Evolutionary conservation across 805 yeast genomes (phyloP).

Genomic region (Peterozyma toletana): DNA sequence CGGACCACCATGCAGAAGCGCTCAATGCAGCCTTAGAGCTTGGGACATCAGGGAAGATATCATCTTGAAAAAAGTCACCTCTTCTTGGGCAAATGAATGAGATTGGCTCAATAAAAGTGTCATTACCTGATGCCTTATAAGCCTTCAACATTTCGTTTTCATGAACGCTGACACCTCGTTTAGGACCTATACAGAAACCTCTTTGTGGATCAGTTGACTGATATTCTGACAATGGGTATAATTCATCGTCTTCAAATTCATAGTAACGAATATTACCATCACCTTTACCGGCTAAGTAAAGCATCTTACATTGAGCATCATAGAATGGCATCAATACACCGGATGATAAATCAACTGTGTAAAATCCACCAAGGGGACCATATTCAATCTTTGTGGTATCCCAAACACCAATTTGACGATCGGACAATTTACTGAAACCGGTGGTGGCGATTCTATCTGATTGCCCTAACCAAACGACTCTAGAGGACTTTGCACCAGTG

Average conservation of each 20-base stretch:
- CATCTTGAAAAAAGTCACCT: slow-evolving; percentile 87
- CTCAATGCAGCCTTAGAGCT: slow-evolving; percentile 70
- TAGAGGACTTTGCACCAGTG: slow-evolving; percentile 83
- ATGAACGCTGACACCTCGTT: slow-evolving; percentile 65
- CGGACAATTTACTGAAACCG: slow-evolving; percentile 88
- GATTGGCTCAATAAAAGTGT: slow-evolving; percentile 78
- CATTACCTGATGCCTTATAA: slow-evolving; percentile 77
- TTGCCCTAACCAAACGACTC: slow-evolving; percentile 89
- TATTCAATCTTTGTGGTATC: slow-evolving; percentile 62
- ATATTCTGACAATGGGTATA: slow-evolving; percentile 82
- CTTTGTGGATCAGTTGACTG: slow-evolving; percentile 90
- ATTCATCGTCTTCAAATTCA: slow-evolving; percentile 80
- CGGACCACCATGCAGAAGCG: slow-evolving; percentile 74
- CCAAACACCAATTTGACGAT: slow-evolving; percentile 95
- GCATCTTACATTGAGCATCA: slow-evolving; percentile 72
- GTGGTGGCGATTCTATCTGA: slow-evolving; percentile 83
- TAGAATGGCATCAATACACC: slow-evolving; percentile 91
- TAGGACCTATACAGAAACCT: slow-evolving; percentile 89
- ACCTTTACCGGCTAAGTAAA: slow-evolving; percentile 94
- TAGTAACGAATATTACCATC: slow-evolving; percentile 95
- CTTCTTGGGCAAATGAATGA: slow-evolving; percentile 93
- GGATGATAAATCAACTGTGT: slow-evolving; percentile 80
- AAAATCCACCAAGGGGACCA: slow-evolving; percentile 89
- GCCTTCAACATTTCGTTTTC: slow-evolving; percentile 81
- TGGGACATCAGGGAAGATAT: slow-evolving; percentile 88